Evolutionary conservation across 768 basidiomycete genomes (phyloP).

Genomic region (Cubamyces sp.): DNA sequence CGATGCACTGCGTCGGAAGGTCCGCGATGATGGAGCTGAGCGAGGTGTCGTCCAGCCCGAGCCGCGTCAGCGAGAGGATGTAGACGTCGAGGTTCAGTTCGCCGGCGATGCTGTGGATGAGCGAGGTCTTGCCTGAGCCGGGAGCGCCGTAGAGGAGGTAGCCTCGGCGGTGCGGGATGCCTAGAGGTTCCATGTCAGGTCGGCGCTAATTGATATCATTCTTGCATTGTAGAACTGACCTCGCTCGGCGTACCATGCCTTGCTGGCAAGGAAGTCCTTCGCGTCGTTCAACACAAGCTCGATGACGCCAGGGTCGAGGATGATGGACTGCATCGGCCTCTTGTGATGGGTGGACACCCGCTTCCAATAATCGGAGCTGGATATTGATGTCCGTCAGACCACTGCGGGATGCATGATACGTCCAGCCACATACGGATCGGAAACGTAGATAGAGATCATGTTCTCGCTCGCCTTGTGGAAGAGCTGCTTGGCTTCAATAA

Average conservation of each 20-base stretch:
- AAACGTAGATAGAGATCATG: conserved; percentile 57
- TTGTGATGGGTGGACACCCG: conserved; percentile 62
- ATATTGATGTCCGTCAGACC: background rate
- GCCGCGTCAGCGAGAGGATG: conserved; percentile 66
- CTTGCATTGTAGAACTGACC: conserved; percentile 39
- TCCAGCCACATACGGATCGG: conserved; percentile 40
- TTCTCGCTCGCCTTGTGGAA: conserved; percentile 57
- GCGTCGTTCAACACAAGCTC: conserved; percentile 73
- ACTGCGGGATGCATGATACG: background rate
- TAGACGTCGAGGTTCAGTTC: conserved; percentile 80
- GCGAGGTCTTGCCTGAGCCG: conserved; percentile 78
- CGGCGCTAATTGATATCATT: background rate
- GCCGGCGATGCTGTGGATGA: conserved; percentile 77
- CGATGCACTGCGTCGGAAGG: conserved; percentile 74
- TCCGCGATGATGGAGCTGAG: conserved; percentile 61
- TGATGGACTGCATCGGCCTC: conserved; percentile 69
- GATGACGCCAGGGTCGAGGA: conserved; percentile 70
- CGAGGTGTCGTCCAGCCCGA: conserved; percentile 63
- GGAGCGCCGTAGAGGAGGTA: conserved; percentile 78
- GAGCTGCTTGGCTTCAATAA: conserved; percentile 57
- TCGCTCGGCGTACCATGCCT: conserved; percentile 73
- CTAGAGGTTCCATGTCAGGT: conserved; percentile 7
- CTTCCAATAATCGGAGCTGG: conserved; percentile 49
- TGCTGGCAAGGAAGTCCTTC: conserved; percentile 68
- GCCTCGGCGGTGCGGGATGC: conserved; percentile 81